These are phyloP conservation scores for Boletus fagicola DNA, from an alignment of 768 basidiomycete species.

Conservation along the genomic window DNA sequence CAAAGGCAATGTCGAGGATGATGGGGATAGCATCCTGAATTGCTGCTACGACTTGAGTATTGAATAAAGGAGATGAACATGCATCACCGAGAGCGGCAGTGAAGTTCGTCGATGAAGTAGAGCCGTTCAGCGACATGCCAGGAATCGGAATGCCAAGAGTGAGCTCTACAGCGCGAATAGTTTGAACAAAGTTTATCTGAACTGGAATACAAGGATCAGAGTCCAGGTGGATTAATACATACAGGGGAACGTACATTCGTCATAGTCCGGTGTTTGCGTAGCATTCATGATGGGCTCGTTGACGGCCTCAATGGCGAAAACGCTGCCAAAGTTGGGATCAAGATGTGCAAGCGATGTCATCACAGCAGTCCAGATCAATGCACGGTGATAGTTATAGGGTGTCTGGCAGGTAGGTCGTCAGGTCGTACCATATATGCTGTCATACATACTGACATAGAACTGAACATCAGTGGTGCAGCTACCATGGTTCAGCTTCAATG, in stretches of 20 bases:
- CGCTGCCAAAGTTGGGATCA: conserved; percentile 61
- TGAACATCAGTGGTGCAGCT: conserved; percentile 68
- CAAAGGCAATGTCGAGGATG: conserved; percentile 28
- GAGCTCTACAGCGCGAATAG: conserved; percentile 63
- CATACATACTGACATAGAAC: conserved; percentile 60
- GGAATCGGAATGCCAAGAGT: conserved; percentile 51
- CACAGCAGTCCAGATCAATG: conserved; percentile 77
- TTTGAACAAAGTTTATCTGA: conserved; percentile 66
- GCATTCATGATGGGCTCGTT: conserved; percentile 82
- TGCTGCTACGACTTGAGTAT: conserved; percentile 31
- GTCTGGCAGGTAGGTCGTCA: conserved; percentile 39
- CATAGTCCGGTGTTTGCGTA: conserved; percentile 61
- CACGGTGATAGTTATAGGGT: conserved; percentile 68
- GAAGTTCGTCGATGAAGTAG: conserved; percentile 34
- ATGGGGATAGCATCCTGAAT: conserved; percentile 39
- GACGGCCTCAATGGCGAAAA: conserved; percentile 70
- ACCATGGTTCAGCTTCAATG: conserved; percentile 4
- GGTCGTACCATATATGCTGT: neutral
- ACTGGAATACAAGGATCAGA: conserved; percentile 38
- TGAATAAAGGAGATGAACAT: conserved; percentile 22
- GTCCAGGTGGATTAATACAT: neutral
- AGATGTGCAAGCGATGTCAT: conserved; percentile 73
- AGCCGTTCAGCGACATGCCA: conserved; percentile 2
- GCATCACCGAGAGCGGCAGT: conserved; percentile 33
- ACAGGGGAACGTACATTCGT: conserved; percentile 50